phyloP scores from a whole-genome alignment of 2,329 filamentous ascomycete species.

The Diaporthe destruens region DNA sequence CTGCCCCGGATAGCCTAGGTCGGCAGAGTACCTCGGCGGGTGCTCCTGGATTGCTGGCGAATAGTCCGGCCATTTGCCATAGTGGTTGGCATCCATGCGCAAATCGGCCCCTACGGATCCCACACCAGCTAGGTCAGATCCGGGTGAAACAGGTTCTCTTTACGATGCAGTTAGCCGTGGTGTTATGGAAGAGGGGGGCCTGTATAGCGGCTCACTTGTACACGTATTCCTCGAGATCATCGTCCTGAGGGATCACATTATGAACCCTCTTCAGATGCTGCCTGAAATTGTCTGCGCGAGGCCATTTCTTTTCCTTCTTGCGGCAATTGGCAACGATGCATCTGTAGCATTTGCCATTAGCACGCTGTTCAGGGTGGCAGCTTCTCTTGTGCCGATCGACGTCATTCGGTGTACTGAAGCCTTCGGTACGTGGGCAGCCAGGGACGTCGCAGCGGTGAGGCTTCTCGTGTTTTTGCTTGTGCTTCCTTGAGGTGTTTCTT shows the following conservation, averaged over 20 bases:
- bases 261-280: constrained; percentile 82
- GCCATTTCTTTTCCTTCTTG: constrained; percentile 78
- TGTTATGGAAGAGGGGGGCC: neutral
- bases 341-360: constrained; percentile 65
- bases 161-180: neutral
- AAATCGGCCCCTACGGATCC: constrained; percentile 33
- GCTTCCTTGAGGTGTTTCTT: constrained; percentile 73
- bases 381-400: constrained; percentile 82
- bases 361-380: constrained; percentile 69
- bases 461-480: constrained; percentile 77
- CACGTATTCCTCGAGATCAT: constrained; percentile 54
- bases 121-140: constrained; percentile 40
- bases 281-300: constrained; percentile 87
- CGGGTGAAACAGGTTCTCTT: constrained; percentile 1
- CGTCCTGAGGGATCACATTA: constrained; percentile 50
- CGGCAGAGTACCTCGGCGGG: neutral
- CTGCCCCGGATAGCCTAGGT: constrained; percentile 1
- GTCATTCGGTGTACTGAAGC: constrained; percentile 86
- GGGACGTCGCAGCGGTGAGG: constrained; percentile 71
- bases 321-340: constrained; percentile 71
- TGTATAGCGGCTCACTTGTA: constrained; percentile 46
- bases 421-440: constrained; percentile 70
- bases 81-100: constrained; percentile 1
- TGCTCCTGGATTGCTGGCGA: constrained; percentile 20
- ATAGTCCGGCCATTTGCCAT: constrained; percentile 17